These are phyloP conservation scores for Cladosporium sp. DNA, from an alignment of 2,329 filamentous ascomycete genomes.

Conservation along the genomic window DNA sequence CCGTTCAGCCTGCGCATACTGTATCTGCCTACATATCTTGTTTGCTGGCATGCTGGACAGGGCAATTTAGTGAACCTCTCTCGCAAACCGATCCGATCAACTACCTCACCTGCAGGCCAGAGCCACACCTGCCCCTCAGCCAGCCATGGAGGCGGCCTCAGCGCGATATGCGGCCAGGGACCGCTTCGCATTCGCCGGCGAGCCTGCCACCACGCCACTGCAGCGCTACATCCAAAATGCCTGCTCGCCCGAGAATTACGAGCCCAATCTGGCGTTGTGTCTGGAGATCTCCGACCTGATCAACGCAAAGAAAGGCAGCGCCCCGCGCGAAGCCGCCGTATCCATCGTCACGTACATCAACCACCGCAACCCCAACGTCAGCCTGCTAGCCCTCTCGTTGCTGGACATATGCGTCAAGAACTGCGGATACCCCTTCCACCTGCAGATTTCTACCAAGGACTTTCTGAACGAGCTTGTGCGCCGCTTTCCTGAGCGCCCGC, in stretches of 20 bases:
- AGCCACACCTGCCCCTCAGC: not conserved
- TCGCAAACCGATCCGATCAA: not conserved
- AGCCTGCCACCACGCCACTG: slow-evolving; percentile 74
- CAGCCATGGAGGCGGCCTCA: slow-evolving; percentile 78
- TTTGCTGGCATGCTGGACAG: too few relatives aligned
- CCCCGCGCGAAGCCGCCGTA: slow-evolving; percentile 89
- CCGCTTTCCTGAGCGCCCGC: slow-evolving; percentile 88
- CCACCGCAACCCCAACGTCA: slow-evolving; percentile 92
- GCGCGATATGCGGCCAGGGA: slow-evolving; percentile 92
- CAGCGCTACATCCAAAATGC: slow-evolving; percentile 95
- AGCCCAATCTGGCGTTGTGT: slow-evolving; percentile 92
- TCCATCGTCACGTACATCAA: slow-evolving; percentile 93
- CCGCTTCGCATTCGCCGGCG: slow-evolving; percentile 77
- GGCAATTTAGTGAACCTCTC: too few relatives aligned
- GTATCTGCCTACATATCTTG: too few relatives aligned
- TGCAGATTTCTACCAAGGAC: slow-evolving; percentile 97
- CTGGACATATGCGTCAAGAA: slow-evolving; percentile 99
- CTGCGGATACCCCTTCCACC: slow-evolving; percentile 96
- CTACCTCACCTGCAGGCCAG: not conserved
- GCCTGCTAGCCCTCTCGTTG: slow-evolving; percentile 77
- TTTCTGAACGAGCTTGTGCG: slow-evolving; percentile 97
- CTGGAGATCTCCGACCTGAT: slow-evolving; percentile 95
- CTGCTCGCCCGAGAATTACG: slow-evolving; percentile 94
- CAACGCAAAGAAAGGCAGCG: slow-evolving; percentile 94
- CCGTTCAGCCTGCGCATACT: not conserved